A percentile compares a stretch with the other conserved stretches of the same genome.
Conservation (phyloP, 306 rosid species). For the Cajanus cajan region DNA sequence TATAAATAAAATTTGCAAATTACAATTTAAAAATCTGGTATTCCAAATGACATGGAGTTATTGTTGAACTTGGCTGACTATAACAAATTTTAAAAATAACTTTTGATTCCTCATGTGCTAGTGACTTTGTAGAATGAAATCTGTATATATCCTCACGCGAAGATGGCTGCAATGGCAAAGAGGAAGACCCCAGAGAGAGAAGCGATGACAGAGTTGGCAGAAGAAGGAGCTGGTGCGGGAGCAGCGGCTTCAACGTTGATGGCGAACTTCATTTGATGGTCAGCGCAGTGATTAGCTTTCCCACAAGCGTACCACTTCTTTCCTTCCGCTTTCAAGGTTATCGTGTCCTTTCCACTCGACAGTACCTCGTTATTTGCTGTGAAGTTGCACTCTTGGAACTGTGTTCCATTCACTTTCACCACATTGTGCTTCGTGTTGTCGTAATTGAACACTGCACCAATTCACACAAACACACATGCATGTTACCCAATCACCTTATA, state of each 20-base stretch:
- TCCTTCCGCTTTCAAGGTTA: slow-evolving; percentile 7
- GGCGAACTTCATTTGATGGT: slow-evolving; percentile 34
- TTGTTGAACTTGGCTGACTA: no score
- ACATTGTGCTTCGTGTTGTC: slow-evolving; percentile 21
- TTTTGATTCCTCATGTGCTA: no score
- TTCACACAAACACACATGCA: neutral
- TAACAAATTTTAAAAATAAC: no score
- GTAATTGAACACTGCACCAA: slow-evolving; percentile 32
- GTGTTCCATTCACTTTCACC: slow-evolving; percentile 28
- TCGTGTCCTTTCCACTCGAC: neutral
- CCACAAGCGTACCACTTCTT: slow-evolving; percentile 44
- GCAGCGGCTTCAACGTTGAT: neutral
- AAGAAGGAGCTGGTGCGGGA: slow-evolving; percentile 39
- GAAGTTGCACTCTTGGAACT: slow-evolving; percentile 8
- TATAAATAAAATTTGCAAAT: no score
- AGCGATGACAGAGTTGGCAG: neutral
- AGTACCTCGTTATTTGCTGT: neutral
- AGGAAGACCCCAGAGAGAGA: slow-evolving; percentile 4
- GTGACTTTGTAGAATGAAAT: no score
- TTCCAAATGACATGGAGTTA: no score
- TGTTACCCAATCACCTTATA: no score
- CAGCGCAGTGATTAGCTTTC: neutral
- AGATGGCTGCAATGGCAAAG: slow-evolving; percentile 1
- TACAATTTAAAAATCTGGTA: no score
- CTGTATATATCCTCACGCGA: slow-evolving; percentile 23